Base-by-base conservation (phyloP, 345 rosid species). In the Ricinus communis region DNA sequence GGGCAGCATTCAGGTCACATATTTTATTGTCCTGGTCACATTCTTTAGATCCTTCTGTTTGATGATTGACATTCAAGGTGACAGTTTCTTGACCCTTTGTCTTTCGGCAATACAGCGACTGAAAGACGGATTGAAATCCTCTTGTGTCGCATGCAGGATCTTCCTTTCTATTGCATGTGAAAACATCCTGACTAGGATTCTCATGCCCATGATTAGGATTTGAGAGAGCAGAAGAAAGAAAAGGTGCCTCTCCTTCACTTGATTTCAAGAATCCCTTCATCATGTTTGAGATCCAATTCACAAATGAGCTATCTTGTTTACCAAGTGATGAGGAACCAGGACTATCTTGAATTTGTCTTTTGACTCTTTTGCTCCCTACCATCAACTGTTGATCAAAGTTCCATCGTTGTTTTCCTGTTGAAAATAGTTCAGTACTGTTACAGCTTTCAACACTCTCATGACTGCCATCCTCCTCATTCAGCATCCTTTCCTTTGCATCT, bases 281-380 rank as follows among this genome's bases (percentile, higher is more conserved):
- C 91, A 92, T 85, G 76, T 92, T 95, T 33, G 89, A 86, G 81
- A 95, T 95, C 99, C 97, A 91, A 67, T 84, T 90, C 86, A 89
- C 73, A 60, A 95, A 95, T 22, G 99, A 90, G 79, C 97, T 89
- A 77, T 87, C 92, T 27, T 87, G 91, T 74, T 76, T 90, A 38
- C 56, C 47, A 22, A 66, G 77, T 21, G 91, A 81, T 27, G 87
- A 64, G 28, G 93, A 88, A 65, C 84, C 84, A 22, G 87, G 85
- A 73, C 74, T 72, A 57, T 86, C 88, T 60, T 74, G 74, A 43
- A 74, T 64, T 65, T 86, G 79, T 61, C 66, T 81, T 77, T 86
- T 89, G 59, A 84, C 76, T 70, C 82, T 87, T 86, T 92, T 95
- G 74, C 84, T 89, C 69, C 86, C 84, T 0, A 68, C 74, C 50